Base-by-base conservation (phyloP, 169 alveolate species). In the Plasmodium coatneyi region DNA sequence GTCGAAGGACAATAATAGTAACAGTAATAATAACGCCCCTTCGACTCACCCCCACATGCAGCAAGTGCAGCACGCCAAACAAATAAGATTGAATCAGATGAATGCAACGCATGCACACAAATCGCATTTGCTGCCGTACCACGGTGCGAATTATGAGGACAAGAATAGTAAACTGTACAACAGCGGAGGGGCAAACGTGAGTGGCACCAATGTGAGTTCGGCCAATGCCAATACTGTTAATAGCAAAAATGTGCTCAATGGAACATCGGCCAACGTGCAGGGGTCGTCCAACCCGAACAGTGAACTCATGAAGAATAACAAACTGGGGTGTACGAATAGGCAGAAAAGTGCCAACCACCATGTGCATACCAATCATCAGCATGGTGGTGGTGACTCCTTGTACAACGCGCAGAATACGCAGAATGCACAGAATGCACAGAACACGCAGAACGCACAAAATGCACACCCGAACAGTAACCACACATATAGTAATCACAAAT, bases 261-360 rank as follows among this genome's bases (percentile, higher is more conserved):
- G 60, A n/a, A 32, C 71, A 10, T 19, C 93, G 60, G 78, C 70
- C 78, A 49, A 74, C 41, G 28, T 43, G 16, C 93, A 86, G 12
- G 52, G 36, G 41, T 22, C 93, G 16, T 14, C 84, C 1, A 36
- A 32, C 32, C 10, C 46, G 2, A 86, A 34, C 34, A 74, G 32
- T 86, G 93, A 86, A 32, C 36, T 56, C 49, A 49, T 86, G n/a
- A 86, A 86, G 34, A 56, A 54, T 74, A 86, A 74, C 70, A 86
- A 86, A 19, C 36, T 86, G 36, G 93, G 93, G 7, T 74, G 80
- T 7, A 74, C 60, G 12, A 86, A 30, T 54, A 43, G 93, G 12
- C 93, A 86, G 22, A 86, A 86, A 52, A 86, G n/a, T 43, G 46
- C 22, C 1, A n/a, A 49, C 46, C 84, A 86, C 46, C 22, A 49